Evolutionary conservation across 2,329 filamentous ascomycete genomes (phyloP).

Genomic region (Cytospora paraplurivora): DNA sequence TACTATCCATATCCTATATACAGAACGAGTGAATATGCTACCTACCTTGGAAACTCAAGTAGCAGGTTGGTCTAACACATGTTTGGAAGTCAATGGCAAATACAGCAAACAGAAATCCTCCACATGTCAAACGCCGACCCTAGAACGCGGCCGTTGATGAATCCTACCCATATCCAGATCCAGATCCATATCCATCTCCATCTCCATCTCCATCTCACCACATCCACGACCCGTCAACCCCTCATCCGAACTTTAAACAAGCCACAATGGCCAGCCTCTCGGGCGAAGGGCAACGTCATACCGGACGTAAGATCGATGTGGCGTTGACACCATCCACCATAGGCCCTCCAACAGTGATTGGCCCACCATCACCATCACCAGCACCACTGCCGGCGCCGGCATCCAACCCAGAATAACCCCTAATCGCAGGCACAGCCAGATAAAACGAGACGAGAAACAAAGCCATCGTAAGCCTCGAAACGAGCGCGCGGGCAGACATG

Average conservation of each 20-base stretch:
- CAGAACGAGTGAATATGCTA: too few relatives aligned
- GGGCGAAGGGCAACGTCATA: neutral
- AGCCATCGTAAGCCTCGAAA: conserved; percentile 28
- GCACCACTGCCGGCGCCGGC: neutral
- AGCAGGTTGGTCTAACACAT: too few relatives aligned
- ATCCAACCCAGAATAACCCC: neutral
- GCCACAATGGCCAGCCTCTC: neutral
- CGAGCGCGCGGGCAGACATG: conserved; percentile 27
- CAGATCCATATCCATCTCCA: too few relatives aligned
- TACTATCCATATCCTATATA: too few relatives aligned
- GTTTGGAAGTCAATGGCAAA: too few relatives aligned
- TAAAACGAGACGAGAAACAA: conserved; percentile 26
- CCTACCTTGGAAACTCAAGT: too few relatives aligned
- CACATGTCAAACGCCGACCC: neutral
- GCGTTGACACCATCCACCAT: conserved; percentile 1
- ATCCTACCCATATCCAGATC: too few relatives aligned
- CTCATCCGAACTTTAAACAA: neutral
- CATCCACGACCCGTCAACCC: neutral
- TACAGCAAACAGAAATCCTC: neutral
- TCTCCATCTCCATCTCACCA: too few relatives aligned
- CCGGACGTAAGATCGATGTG: neutral
- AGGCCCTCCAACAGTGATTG: neutral
- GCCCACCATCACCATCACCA: neutral
- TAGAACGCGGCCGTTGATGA: too few relatives aligned
- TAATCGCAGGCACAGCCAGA: conserved; percentile 14